Evolutionary conservation across 2,329 filamentous ascomycete species (phyloP).

Genomic region (Fusarium fracticaudum): DNA sequence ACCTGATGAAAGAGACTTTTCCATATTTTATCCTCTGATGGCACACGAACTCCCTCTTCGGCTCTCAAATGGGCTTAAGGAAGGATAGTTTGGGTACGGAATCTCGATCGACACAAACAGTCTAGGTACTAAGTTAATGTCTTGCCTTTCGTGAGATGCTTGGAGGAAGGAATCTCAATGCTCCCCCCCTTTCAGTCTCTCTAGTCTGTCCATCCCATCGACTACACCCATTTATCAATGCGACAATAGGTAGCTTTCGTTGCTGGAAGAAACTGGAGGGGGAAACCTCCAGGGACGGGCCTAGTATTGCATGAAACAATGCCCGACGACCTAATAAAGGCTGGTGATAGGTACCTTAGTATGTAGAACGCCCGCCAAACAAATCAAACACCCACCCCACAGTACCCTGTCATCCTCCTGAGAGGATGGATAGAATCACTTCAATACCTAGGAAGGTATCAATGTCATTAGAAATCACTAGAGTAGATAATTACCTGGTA

Average conservation of each 20-base stretch:
- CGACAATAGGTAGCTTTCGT: neutral
- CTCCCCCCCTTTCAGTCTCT: neutral
- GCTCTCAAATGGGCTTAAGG: neutral
- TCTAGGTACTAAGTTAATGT: neutral
- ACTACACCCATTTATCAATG: neutral
- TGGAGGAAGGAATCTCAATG: conserved; percentile 17
- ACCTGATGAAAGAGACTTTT: conserved; percentile 29
- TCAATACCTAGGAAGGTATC: neutral
- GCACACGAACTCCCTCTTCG: neutral
- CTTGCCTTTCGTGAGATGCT: conserved; percentile 12
- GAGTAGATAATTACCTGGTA: neutral
- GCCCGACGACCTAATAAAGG: neutral
- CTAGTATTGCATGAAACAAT: conserved; percentile 6
- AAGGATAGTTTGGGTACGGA: conserved; percentile 12
- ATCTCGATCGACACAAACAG: conserved; percentile 28
- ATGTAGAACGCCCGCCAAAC: conserved; percentile 14
- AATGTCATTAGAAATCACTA: conserved; percentile 17
- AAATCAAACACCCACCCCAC: neutral
- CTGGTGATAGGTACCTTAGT: conserved; percentile 3
- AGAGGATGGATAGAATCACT: neutral
- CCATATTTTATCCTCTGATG: neutral
- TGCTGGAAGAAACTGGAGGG: neutral
- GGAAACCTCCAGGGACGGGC: neutral
- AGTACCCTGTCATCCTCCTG: neutral
- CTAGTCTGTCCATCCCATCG: neutral